These are phyloP conservation scores for Aechmea fasciata DNA, from an alignment of 176 grass and related monocot species.

Conservation along the genomic window DNA sequence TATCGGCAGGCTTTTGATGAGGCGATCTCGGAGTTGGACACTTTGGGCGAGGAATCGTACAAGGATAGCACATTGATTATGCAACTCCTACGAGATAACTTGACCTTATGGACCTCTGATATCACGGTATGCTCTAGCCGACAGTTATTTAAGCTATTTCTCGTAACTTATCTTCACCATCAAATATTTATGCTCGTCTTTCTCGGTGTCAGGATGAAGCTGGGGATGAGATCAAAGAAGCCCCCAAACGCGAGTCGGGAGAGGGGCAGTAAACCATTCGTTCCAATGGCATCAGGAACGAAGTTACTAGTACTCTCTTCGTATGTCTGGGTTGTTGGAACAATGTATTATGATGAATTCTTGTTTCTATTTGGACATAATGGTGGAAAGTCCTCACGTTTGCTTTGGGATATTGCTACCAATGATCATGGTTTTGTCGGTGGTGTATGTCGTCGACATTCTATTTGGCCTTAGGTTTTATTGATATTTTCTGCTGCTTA, in stretches of 20 bases:
- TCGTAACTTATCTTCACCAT: not conserved
- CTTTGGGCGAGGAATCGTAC: conserved; percentile 17
- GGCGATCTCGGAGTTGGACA: conserved; percentile 18
- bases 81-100: conserved; percentile 18
- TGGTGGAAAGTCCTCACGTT: not conserved
- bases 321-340: not conserved
- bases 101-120: conserved; percentile 19
- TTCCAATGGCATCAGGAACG: too few species aligned
- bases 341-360: not conserved
- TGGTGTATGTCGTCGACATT: not conserved
- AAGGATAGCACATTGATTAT: conserved; percentile 20
- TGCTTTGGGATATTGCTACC: not conserved
- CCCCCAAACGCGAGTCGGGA: not conserved
- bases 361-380: not conserved
- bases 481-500: too few species aligned
- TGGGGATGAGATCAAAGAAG: conserved; percentile 16
- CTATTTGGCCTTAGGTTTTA: not conserved
- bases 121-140: not conserved
- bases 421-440: not conserved
- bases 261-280: not conserved
- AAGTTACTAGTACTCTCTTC: not conserved
- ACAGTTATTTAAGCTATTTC: not conserved
- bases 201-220: not conserved
- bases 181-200: not conserved
- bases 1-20: conserved; percentile 16